These are phyloP conservation scores for Geranomyces variabilis DNA, from an alignment of 192 early-diverging fungal genomes.

Conservation along the genomic window DNA sequence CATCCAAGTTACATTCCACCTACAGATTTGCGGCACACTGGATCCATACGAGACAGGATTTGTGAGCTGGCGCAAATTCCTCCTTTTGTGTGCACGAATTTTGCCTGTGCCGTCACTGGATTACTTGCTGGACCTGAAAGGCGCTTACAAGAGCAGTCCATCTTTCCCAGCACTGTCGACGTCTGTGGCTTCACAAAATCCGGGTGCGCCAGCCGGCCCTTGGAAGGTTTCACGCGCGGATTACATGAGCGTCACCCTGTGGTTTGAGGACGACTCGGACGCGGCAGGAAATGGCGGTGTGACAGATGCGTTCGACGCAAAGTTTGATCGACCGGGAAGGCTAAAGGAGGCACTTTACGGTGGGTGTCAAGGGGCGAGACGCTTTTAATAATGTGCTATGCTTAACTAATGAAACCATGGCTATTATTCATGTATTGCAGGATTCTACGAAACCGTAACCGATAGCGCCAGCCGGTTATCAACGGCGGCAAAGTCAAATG, in stretches of 20 bases:
- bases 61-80: conserved; percentile 54
- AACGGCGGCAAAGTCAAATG: background rate
- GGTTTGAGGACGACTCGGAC: conserved; percentile 57
- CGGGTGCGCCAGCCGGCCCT: background rate
- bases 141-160: background rate
- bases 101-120: conserved; percentile 44
- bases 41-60: conserved; percentile 62
- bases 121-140: conserved; percentile 12
- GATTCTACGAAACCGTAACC: background rate
- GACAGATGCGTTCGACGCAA: conserved; percentile 22
- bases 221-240: conserved; percentile 39
- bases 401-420: too few species aligned
- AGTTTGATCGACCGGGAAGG: conserved; percentile 55
- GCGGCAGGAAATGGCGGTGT: conserved; percentile 7
- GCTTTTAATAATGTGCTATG: background rate
- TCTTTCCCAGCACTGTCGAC: background rate
- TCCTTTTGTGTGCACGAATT: conserved; percentile 44
- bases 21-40: conserved; percentile 37
- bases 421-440: background rate
- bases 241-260: conserved; percentile 44
- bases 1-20: background rate
- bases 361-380: conserved; percentile 25
- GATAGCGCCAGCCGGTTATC: background rate
- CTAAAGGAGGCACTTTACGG: conserved; percentile 52
- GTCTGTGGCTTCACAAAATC: background rate